phyloP scores from a whole-genome alignment of 225 moss, liverwort and hornwort species.

The Straminergon stramineum region DNA sequence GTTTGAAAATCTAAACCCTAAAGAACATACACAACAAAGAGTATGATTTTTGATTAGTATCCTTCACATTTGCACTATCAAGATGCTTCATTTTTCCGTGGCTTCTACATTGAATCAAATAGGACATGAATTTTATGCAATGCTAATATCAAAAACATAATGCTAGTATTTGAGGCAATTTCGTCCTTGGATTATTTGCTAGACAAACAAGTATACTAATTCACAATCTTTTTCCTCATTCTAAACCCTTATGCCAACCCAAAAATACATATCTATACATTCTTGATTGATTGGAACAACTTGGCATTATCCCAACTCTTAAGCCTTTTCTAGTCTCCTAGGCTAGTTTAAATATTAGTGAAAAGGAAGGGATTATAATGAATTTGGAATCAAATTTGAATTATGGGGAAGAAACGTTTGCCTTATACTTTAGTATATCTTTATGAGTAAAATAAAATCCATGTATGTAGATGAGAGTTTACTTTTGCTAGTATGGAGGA shows the following conservation, averaged over 20 bases:
- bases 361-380: not conserved
- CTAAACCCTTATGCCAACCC: no score
- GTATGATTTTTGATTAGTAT: rapidly evolving
- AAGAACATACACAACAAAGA: no score
- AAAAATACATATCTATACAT: no score
- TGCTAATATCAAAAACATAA: not conserved
- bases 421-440: not conserved
- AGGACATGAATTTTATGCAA: not conserved
- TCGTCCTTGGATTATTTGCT: not conserved
- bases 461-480: not conserved
- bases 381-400: not conserved
- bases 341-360: not conserved
- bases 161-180: not conserved
- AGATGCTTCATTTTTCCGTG: not conserved
- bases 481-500: not conserved
- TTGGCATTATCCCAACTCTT: not conserved
- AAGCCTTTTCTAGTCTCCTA: not conserved
- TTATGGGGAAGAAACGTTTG: not conserved
- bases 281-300: not conserved
- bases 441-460: not conserved
- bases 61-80: not conserved
- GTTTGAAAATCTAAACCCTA: not conserved
- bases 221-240: not conserved
- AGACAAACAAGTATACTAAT: not conserved
- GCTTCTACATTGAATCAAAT: no score